Base-by-base conservation (phyloP, 1,284 basidiomycete genomes). In the Naganishia sp. region DNA sequence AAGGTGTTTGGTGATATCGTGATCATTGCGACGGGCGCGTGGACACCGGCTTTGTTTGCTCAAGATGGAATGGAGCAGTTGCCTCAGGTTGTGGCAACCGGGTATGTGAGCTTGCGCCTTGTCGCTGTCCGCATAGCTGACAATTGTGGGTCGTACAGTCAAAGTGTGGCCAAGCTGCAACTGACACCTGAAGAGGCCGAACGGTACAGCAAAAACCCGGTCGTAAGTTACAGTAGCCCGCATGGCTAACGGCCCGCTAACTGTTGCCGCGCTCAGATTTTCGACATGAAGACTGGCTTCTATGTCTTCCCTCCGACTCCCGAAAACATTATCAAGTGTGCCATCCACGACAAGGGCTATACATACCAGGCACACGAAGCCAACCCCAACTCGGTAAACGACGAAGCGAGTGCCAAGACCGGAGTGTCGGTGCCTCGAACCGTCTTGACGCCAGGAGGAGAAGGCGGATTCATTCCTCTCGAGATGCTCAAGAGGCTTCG, bases 21-120 rank as follows among this genome's bases (percentile, higher is more conserved):
- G 13, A 69, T 79, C 7, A 72, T 75, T 43, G 75, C 75, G 18
- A 75, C 77, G n/a, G 78, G 78, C 31, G 78, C 78, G 50, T 80
- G 79, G 94, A 91, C 92, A 0, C 85, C 88, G 2, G 88, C 89
- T 0, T 79, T 88, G 1, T 90, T 94, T 74, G 85, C 87, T 7
- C 83, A 83, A 46, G 76, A 88, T 17, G 70, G 73, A 3, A 70
- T 79, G 60, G 63, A 67, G 17, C 71, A 67, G 23, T 62, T 78
- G 17, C 77, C 78, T 5, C 66, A 68, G 1, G 70, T 79, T 43
- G 69, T 74, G 2, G 77, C 79, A 7, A 77, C 76, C 6, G 77
- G 75, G 71, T 71, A 55, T 46, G 69, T 55, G 2, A 39, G 35
- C 21, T 47, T n/a, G 23, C 23, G 23, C 32, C 5, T n/a, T 18